phyloP scores from a whole-genome alignment of 2,329 filamentous ascomycete species.

The Ceratocystis diversiconidia region DNA sequence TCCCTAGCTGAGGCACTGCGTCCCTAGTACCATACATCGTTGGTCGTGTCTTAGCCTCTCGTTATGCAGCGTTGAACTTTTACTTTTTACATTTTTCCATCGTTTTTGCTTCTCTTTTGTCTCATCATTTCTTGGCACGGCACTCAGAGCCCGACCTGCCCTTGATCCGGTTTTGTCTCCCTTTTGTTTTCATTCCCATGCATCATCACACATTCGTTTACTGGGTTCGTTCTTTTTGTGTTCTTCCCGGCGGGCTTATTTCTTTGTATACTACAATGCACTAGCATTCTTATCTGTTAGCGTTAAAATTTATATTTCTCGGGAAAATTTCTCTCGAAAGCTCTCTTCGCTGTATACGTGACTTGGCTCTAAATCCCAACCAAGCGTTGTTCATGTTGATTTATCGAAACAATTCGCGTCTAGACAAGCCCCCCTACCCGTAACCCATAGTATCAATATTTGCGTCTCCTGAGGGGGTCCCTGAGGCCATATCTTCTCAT shows the following conservation, averaged over 20 bases:
- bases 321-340: not conserved
- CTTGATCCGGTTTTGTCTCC: not conserved
- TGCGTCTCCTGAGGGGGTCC: not conserved
- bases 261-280: not conserved
- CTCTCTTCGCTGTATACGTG: not conserved
- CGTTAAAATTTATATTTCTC: constrained; percentile 3
- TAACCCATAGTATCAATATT: not conserved
- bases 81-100: constrained; percentile 5
- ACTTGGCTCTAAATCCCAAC: not conserved
- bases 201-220: constrained; percentile 7
- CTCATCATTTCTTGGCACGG: constrained; percentile 7
- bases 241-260: not conserved
- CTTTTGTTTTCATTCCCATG: not conserved
- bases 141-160: constrained; percentile 4
- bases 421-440: too few species aligned
- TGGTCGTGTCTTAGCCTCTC: not conserved
- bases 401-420: too few species aligned
- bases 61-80: constrained; percentile 9
- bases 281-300: constrained; percentile 3
- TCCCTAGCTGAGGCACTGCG: not conserved
- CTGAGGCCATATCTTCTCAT: not conserved
- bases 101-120: not conserved
- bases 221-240: not conserved
- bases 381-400: too few species aligned
- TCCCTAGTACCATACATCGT: not conserved